These are phyloP conservation scores for Kluyveromyces siamensis DNA, from an alignment of 805 yeast species.

Conservation along the genomic window DNA sequence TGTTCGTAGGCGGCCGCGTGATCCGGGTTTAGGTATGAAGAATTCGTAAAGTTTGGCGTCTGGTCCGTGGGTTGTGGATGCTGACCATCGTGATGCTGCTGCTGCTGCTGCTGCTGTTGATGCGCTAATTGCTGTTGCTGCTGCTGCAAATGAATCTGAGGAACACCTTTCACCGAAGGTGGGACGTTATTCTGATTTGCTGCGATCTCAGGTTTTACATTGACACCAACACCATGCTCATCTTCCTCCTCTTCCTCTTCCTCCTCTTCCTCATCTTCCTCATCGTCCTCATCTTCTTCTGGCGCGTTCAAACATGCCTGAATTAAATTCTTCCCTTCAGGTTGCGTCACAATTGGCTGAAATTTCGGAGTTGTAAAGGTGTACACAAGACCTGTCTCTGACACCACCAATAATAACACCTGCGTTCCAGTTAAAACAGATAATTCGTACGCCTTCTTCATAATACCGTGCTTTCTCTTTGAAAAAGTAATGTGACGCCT, in stretches of 20 bases:
- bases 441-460: slow-evolving; percentile 98
- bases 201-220: background rate
- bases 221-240: slow-evolving; percentile 11
- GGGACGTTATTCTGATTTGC: background rate
- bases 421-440: slow-evolving; percentile 97
- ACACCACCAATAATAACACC: slow-evolving; percentile 85
- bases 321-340: slow-evolving; percentile 93
- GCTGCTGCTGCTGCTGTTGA: slow-evolving; percentile 22
- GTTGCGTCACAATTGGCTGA: slow-evolving; percentile 94
- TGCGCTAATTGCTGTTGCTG: slow-evolving; percentile 13
- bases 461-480: slow-evolving; percentile 96
- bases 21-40: slow-evolving; percentile 39
- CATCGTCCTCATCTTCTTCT: slow-evolving; percentile 68
- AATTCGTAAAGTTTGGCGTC: slow-evolving; percentile 9
- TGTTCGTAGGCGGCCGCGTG: slow-evolving; percentile 53
- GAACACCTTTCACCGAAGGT: background rate
- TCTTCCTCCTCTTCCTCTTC: slow-evolving; percentile 23
- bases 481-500: slow-evolving; percentile 97
- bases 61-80: slow-evolving; percentile 9
- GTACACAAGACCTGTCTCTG: slow-evolving; percentile 97
- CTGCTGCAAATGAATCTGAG: slow-evolving; percentile 8
- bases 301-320: slow-evolving; percentile 97
- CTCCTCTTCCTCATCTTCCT: slow-evolving; percentile 46
- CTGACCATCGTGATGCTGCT: slow-evolving; percentile 17
- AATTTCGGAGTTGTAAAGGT: slow-evolving; percentile 98